A percentile compares a stretch with the other conserved stretches of the same genome.
These are phyloP conservation scores for Spironucleus salmonicida DNA, from an alignment of 208 protist species.

Conservation along the genomic window DNA sequence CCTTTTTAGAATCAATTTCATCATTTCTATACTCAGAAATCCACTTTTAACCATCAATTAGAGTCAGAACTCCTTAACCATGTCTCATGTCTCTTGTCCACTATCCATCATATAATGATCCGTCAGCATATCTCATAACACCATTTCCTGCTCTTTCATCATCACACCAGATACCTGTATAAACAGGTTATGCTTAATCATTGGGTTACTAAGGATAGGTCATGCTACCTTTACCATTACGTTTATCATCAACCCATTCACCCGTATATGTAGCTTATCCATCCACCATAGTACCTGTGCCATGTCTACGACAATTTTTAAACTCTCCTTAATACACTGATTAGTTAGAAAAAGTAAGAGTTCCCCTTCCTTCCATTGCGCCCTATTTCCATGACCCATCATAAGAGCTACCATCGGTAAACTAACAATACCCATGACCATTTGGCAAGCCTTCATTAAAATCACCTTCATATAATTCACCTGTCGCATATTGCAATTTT, in stretches of 20 bases:
- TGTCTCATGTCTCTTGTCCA: constrained; percentile 25
- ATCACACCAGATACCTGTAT: constrained; percentile 30
- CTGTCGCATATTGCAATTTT: constrained; percentile 1
- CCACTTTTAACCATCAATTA: constrained; percentile 22
- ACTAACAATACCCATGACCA: constrained; percentile 21
- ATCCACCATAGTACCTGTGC: constrained; percentile 27
- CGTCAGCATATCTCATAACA: constrained; percentile 19
- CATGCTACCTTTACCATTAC: constrained; percentile 26
- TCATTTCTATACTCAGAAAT: constrained; percentile 34
- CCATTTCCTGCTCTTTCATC: constrained; percentile 29
- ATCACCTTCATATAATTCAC: constrained; percentile 23
- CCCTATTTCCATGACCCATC: constrained; percentile 27
- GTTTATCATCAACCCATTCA: constrained; percentile 35
- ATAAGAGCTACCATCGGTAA: constrained; percentile 30
- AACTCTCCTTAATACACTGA: constrained; percentile 28
- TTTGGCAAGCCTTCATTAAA: constrained; percentile 21
- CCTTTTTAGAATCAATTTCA: constrained; percentile 21
- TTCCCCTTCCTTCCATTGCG: constrained; percentile 26
- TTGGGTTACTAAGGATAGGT: not conserved
- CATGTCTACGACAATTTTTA: not conserved
- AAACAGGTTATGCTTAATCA: not conserved
- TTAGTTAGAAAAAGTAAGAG: not conserved
- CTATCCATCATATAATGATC: constrained; percentile 31
- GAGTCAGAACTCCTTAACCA: constrained; percentile 31
- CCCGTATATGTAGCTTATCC: constrained; percentile 29